Evolutionary conservation across 2,329 filamentous ascomycete genomes (phyloP), one percentile per base, ranked within the genome.

Genomic region (Davidsoniella eucalypti): DNA sequence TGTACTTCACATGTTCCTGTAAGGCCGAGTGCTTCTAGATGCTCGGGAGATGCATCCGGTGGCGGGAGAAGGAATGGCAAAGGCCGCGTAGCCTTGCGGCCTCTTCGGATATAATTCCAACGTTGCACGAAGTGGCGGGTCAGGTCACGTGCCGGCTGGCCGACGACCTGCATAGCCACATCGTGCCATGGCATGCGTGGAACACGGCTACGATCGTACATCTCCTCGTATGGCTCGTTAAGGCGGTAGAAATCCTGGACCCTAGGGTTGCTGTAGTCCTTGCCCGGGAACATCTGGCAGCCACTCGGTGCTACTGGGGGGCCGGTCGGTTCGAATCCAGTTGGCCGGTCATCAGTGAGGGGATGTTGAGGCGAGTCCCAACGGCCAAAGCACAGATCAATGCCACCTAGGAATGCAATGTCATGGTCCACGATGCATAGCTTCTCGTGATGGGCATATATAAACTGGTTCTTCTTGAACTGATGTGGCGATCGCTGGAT

Each of bases 101-200:
- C 88, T 49, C 92, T 82, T 45, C 94, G 76, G 39, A 98, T 80
- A 58, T 96, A 96, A 63, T 96, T 96, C 92, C 92, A 98, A 54
- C 92, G 77, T 64, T 98, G 92, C 4, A 96, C 87, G 60, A 98
- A 98, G 64, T 96, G 92, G 18, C 92, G 79, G 2, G 88, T 95
- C 55, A 96, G 69, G 66, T 98, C 92, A 57, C 92, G 78, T 10
- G 92, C 90, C 2, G 92, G 92, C 62, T 96, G 92, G 3, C 92
- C 92, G 41, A 96, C 87, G 40, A 98, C 82, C 64, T 96, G 92
- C 92, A 98, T 96, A 2, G 83, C 80, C 55, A 98, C 87, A 63
- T 98, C 92, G 60, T 98, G 92, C 92, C 92, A 98, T 1, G 92
- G 90, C 92, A 96, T 98, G 54, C 92, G 74, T 1, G 92, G 87